Evolutionary conservation across 2,329 filamentous ascomycete species (phyloP), one percentile per base, ranked within the genome.

Genomic region (Eutypella sp.): DNA sequence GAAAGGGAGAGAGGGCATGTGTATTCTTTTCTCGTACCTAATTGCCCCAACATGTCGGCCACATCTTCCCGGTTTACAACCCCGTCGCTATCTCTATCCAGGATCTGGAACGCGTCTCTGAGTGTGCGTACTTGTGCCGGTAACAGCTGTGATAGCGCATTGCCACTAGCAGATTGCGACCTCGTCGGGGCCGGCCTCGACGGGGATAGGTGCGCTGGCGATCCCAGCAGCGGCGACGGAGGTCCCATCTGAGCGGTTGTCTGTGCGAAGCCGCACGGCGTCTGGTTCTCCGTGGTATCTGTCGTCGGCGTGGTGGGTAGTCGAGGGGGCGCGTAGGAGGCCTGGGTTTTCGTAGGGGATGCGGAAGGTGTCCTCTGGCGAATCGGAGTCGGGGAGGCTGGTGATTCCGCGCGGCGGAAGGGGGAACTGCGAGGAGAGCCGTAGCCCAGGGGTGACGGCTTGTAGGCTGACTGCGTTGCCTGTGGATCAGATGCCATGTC

Each of bases 21-120:
- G 5, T 36, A 24, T 16, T 2, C 11, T 13, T 13, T 7, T 51
- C 59, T 41, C 64, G 40, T 69, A 88, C 86, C 91, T 41, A 96
- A 75, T 60, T 95, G 90, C 48, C 79, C 81, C 25, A 99, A 78
- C 79, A 96, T 95, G 58, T 95, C 88, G 15, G 82, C 82, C 5
- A 99, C 83, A 63, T 95, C 89, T 19, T 92, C 86, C 48, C 86
- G 78, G 54, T 85, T 87, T 50, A 99, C 84, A 42, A 80, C 73
- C 16, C 92, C 91, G 60, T 93, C 89, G 59, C 89, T 91, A 66
- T 93, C 85, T 49, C 89, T 79, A 66, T 97, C 93, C 40, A 99
- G 76, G 48, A 96, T 90, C 66, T 95, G 89, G 66, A 97, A 99
- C 0, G 87, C 89, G 63, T 97, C 92, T 49, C 93, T 82, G 67